phyloP scores from a whole-genome alignment of 345 rosid species.

The Atalantia buxifolia region DNA sequence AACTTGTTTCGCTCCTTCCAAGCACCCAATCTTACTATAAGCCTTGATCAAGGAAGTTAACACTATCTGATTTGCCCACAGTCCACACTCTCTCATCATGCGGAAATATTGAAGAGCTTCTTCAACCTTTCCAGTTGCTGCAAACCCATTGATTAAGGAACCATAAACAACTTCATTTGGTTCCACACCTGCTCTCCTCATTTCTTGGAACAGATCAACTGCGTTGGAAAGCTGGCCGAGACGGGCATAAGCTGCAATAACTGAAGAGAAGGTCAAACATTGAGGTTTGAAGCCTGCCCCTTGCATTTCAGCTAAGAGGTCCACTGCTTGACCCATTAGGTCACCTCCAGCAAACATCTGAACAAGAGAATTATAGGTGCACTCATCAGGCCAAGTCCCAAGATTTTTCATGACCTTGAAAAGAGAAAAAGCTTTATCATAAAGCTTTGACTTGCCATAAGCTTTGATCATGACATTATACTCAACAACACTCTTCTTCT shows the following conservation, averaged over 20 bases:
- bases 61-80: conserved; percentile 64
- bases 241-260: conserved; percentile 74
- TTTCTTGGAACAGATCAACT: conserved; percentile 45
- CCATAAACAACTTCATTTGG: conserved; percentile 89
- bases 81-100: conserved; percentile 57
- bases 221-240: conserved; percentile 65
- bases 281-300: conserved; percentile 61
- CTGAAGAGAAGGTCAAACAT: conserved; percentile 59
- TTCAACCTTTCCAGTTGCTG: conserved; percentile 61
- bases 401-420: conserved; percentile 77
- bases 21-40: conserved; percentile 66
- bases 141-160: conserved; percentile 78
- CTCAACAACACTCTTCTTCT: conserved; percentile 60
- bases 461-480: conserved; percentile 91
- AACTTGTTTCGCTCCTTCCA: conserved; percentile 61
- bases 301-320: conserved; percentile 65
- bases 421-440: conserved; percentile 77
- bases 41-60: conserved; percentile 85
- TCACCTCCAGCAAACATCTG: conserved; percentile 85
- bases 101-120: conserved; percentile 63
- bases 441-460: conserved; percentile 77
- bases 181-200: conserved; percentile 57
- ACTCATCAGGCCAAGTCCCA: conserved; percentile 88
- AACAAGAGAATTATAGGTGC: conserved; percentile 74
- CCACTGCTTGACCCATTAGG: conserved; percentile 63